Base-by-base conservation (phyloP, 2,329 filamentous ascomycete genomes). In the Arthrobotrys entomopaga region DNA sequence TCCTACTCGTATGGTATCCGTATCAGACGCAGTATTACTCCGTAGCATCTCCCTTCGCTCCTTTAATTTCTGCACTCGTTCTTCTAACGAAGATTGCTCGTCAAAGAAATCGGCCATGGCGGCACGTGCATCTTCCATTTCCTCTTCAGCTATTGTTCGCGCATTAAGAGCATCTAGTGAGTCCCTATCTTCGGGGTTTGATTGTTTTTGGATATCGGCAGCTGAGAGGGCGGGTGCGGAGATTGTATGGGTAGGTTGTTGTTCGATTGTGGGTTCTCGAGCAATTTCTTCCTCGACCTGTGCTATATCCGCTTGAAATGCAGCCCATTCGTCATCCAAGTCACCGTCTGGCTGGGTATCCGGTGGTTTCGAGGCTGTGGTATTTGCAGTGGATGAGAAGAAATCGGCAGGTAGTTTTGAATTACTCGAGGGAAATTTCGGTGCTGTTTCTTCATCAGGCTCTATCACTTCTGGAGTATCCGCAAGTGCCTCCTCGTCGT, bases 281-380 rank as follows among this genome's bases (percentile, higher is more conserved):
- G 26, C 43, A 5, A 7, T 22, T 40, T 29, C 53, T 49, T 75
- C 60, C 42, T 83, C 80, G 29, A 83, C 82, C 16, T 79, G 79
- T 6, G 88, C 90, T 65, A 96, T 88, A 63, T 96, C 91, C 1
- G 91, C 90, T 80, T 97, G 90, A 80, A 96, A 96, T 7, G 91
- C 91, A 1, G 91, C 90, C 91, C 91, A 95, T 81, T 95, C 91
- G 63, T 89, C 87, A 79, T 96, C 91, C 80, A 93, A 88, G 7
- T 91, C 82, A 46, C 83, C 82, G 13, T 84, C 16, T 77, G 70
- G 48, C 11, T 20, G 22, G 11, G 46, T 61, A 38, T 34, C 42
- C 20, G 49, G 38, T 50, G 42, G n/a, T 57, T 73, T 65, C n/a
- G 58, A 52, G 1, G 56, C n/a, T n/a, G n/a, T 34, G 6, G 48